phyloP scores from a whole-genome alignment of 345 rosid genomes.

The Fremontodendron californicum region DNA sequence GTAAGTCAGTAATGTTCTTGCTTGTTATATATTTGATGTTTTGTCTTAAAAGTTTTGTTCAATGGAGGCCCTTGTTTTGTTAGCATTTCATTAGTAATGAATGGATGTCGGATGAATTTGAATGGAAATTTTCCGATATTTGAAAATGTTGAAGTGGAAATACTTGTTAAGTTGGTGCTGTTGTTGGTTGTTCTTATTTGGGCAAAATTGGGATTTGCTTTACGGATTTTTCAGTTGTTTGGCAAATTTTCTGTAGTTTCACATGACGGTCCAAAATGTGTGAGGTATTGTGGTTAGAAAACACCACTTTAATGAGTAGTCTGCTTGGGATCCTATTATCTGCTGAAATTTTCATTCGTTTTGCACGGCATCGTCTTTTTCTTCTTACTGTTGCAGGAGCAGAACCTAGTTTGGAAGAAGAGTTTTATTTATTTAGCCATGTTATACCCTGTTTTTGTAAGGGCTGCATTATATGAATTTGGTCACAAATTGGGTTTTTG shows the following conservation, averaged over 20 bases:
- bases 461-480: neutral
- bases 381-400: neutral
- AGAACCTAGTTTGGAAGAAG: neutral
- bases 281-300: neutral
- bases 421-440: neutral
- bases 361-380: neutral
- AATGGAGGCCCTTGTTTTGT: neutral
- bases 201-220: neutral
- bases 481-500: neutral
- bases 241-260: no score
- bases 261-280: neutral
- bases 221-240: neutral
- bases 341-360: neutral
- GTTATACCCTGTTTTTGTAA: neutral
- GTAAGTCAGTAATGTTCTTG: slow-evolving; percentile 35
- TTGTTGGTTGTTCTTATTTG: neutral
- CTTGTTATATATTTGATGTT: neutral
- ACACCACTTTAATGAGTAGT: neutral
- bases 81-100: neutral
- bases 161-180: neutral
- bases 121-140: neutral
- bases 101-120: neutral
- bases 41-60: neutral
- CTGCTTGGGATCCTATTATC: neutral
- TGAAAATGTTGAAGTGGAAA: neutral